phyloP scores from a whole-genome alignment of 306 rosid species.

The Cicer bijugum region DNA sequence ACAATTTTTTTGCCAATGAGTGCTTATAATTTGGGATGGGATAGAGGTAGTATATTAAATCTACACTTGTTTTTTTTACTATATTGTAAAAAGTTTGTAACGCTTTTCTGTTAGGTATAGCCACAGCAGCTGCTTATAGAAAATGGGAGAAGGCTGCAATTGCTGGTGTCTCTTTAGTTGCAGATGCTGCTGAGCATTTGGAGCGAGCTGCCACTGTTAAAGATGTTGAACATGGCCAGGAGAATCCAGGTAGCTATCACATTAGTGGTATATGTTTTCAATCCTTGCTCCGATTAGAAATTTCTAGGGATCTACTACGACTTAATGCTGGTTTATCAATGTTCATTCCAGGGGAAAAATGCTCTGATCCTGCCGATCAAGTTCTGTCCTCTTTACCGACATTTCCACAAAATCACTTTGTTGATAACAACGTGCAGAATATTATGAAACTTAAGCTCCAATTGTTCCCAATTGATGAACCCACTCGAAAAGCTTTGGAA shows the following conservation, averaged over 20 bases:
- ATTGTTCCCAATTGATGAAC: slow-evolving; percentile 87
- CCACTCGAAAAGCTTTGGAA: slow-evolving; percentile 91
- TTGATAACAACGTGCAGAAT: slow-evolving; percentile 57
- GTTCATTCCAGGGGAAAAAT: slow-evolving; percentile 63
- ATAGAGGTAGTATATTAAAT: not conserved
- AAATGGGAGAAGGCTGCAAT: slow-evolving; percentile 99
- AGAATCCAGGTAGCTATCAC: slow-evolving; percentile 55
- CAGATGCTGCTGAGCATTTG: slow-evolving; percentile 98
- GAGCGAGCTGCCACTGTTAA: slow-evolving; percentile 71
- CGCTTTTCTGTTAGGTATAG: slow-evolving; percentile 52
- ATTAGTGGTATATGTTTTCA: slow-evolving; percentile 33
- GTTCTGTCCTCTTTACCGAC: slow-evolving; percentile 55
- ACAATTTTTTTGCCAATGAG: no score
- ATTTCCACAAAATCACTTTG: slow-evolving; percentile 59
- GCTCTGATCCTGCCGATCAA: slow-evolving; percentile 53
- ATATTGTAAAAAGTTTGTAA: slow-evolving; percentile 4
- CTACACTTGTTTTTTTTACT: not conserved
- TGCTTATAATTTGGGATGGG: no score
- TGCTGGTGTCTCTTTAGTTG: slow-evolving; percentile 98
- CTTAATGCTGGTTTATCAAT: slow-evolving; percentile 37
- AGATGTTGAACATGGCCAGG: slow-evolving; percentile 65
- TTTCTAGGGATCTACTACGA: slow-evolving; percentile 33
- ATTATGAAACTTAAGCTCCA: slow-evolving; percentile 85
- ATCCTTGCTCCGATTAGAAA: slow-evolving; percentile 26
- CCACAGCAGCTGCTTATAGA: slow-evolving; percentile 79